Percentiles rank a stretch among this genome's conserved stretches.
Conservation (phyloP, 768 basidiomycete species). For the Amanita fuliginea region DNA sequence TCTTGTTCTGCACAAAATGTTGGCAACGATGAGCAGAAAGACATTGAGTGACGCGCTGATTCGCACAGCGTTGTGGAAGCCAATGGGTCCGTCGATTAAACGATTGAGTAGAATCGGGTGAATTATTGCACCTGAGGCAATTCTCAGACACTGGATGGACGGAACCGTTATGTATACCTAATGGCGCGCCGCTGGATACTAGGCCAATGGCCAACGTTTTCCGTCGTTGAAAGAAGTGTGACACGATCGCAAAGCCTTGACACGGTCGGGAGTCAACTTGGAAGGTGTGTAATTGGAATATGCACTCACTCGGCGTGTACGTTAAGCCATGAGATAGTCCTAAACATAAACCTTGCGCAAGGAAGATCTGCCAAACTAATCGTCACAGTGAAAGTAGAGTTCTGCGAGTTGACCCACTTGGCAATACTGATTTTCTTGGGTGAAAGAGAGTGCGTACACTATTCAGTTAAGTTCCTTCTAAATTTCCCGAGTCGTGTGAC, state of each 20-base stretch:
- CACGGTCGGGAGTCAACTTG: background rate
- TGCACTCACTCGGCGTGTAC: constrained; percentile 26
- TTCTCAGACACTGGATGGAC: background rate
- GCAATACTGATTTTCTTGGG: constrained; percentile 23
- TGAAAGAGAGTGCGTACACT: constrained; percentile 25
- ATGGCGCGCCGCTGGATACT: constrained; percentile 21
- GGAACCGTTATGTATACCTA: constrained; percentile 13
- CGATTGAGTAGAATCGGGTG: constrained; percentile 53
- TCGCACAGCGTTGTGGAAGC: constrained; percentile 28
- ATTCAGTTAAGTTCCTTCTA: background rate
- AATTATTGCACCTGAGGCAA: constrained; percentile 32
- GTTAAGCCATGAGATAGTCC: constrained; percentile 38
- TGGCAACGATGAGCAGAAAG: constrained; percentile 21
- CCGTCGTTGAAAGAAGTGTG: constrained; percentile 40
- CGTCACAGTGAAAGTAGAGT: background rate
- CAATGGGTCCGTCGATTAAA: constrained; percentile 22
- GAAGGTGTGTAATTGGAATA: background rate
- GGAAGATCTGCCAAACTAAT: constrained; percentile 32
- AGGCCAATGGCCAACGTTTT: constrained; percentile 43
- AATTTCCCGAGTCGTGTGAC: too few species aligned
- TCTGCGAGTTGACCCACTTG: constrained; percentile 14
- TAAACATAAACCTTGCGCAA: constrained; percentile 37
- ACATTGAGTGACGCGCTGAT: constrained; percentile 26
- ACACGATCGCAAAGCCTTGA: constrained; percentile 31
- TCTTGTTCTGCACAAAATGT: constrained; percentile 22